A percentile compares a stretch with the other conserved stretches of the same genome.
Evolutionary conservation across 306 rosid species (phyloP).

Genomic region (Lathyrus oleraceus): DNA sequence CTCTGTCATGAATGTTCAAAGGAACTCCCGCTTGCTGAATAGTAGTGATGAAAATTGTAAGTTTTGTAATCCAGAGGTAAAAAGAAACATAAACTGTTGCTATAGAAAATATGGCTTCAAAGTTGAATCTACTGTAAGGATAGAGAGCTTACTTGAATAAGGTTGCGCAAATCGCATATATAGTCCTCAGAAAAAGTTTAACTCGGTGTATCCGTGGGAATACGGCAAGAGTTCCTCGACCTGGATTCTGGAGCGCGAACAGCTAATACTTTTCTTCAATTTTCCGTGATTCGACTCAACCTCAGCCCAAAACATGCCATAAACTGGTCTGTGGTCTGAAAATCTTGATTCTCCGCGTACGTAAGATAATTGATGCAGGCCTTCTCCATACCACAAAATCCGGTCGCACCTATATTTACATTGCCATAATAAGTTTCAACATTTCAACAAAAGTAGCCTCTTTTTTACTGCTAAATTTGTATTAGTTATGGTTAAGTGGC

Average conservation of each 20-base stretch:
- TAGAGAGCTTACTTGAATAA: conserved; percentile 47
- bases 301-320: conserved; percentile 93
- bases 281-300: conserved; percentile 81
- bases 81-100: background rate
- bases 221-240: conserved; percentile 91
- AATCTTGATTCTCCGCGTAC: conserved; percentile 96
- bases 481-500: conserved; percentile 17
- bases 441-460: background rate
- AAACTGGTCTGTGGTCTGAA: conserved; percentile 96
- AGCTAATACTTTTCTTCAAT: conserved; percentile 86
- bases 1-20: conserved; percentile 67
- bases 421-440: conserved; percentile 30
- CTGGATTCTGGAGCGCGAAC: conserved; percentile 78
- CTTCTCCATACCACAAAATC: conserved; percentile 95
- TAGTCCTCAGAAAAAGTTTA: conserved; percentile 74
- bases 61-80: conserved; percentile 18
- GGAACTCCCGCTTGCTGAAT: conserved; percentile 56
- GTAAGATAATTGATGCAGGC: conserved; percentile 91
- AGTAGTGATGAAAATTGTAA: conserved; percentile 40
- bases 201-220: conserved; percentile 90
- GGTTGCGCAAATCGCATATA: conserved; percentile 31
- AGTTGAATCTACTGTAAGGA: background rate
- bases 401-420: conserved; percentile 80
- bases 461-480: conserved; percentile 21
- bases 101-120: no score